These are phyloP conservation scores for Cytospora piceicola DNA, from an alignment of 2,329 filamentous ascomycete genomes.

Conservation along the genomic window DNA sequence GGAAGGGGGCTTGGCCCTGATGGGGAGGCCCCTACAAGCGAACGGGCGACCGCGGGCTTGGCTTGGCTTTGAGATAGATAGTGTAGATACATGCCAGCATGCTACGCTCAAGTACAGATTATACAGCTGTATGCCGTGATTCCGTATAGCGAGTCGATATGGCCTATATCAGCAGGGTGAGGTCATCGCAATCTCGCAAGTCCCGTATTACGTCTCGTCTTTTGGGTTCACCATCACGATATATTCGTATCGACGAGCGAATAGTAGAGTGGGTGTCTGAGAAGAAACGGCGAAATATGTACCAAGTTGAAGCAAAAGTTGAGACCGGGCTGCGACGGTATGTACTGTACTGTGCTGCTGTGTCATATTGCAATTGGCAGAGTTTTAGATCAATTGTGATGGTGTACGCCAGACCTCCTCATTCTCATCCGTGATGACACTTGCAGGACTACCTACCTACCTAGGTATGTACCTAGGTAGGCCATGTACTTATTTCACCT, in stretches of 20 bases:
- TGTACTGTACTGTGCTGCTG: background rate
- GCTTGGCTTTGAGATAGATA: too few species aligned
- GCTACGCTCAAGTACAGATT: too few species aligned
- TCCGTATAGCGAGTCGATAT: background rate
- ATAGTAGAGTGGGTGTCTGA: background rate
- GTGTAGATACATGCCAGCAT: background rate
- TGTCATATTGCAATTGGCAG: background rate
- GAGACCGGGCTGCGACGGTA: background rate
- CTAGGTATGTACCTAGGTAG: too few species aligned
- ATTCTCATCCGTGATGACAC: conserved; percentile 24
- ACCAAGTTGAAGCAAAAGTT: too few species aligned
- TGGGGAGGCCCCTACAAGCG: background rate
- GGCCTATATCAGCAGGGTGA: conserved; percentile 15
- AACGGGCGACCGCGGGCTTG: background rate
- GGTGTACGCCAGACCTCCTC: background rate
- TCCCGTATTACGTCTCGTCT: conserved; percentile 22
- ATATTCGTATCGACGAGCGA: background rate
- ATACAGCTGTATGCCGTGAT: too few species aligned
- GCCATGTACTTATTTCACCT: conserved; percentile 16
- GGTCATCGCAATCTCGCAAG: conserved; percentile 29
- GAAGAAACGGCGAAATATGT: background rate
- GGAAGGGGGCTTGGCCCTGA: conserved; percentile 8
- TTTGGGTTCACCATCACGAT: background rate
- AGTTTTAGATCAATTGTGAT: background rate
- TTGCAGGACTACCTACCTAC: too few species aligned